phyloP scores from a whole-genome alignment of 805 yeast species.

The Saccharomycopsis malanga region DNA sequence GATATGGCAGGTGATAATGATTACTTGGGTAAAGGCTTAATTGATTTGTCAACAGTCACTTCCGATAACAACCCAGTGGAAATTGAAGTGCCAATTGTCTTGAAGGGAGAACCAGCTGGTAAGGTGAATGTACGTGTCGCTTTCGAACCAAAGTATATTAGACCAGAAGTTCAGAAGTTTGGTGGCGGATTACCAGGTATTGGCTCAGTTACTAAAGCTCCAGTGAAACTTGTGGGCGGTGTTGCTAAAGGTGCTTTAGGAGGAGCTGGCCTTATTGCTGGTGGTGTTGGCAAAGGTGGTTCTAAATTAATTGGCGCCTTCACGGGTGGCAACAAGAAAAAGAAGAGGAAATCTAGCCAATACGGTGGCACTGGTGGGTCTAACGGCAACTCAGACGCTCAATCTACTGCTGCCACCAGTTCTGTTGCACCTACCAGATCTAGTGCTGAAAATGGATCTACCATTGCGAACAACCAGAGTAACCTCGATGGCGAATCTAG shows the following conservation, averaged over 20 bases:
- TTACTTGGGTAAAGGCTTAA: slow-evolving; percentile 42
- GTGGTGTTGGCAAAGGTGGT: slow-evolving; percentile 44
- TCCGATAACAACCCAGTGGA: slow-evolving; percentile 37
- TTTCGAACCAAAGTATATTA: slow-evolving; percentile 59
- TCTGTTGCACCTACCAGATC: slow-evolving; percentile 13
- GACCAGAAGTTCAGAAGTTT: slow-evolving; percentile 51
- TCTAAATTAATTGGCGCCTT: slow-evolving; percentile 30
- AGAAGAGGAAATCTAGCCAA: slow-evolving; percentile 18
- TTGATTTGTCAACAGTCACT: slow-evolving; percentile 46
- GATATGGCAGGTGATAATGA: slow-evolving; percentile 69
- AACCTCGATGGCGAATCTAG: too few species aligned
- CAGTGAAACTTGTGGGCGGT: slow-evolving; percentile 35
- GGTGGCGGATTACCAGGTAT: slow-evolving; percentile 36
- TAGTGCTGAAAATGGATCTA: neutral
- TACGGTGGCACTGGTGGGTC: neutral
- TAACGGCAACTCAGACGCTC: neutral
- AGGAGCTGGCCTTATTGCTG: slow-evolving; percentile 40
- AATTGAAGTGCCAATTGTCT: slow-evolving; percentile 38
- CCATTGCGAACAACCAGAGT: neutral
- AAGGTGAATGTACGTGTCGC: slow-evolving; percentile 43
- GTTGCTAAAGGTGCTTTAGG: slow-evolving; percentile 39
- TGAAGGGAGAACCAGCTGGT: slow-evolving; percentile 47
- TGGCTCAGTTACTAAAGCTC: slow-evolving; percentile 33
- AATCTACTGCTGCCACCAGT: slow-evolving; percentile 3
- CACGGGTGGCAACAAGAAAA: slow-evolving; percentile 26